phyloP scores from a whole-genome alignment of 2,329 filamentous ascomycete genomes.

The Setomelanomma holmii region DNA sequence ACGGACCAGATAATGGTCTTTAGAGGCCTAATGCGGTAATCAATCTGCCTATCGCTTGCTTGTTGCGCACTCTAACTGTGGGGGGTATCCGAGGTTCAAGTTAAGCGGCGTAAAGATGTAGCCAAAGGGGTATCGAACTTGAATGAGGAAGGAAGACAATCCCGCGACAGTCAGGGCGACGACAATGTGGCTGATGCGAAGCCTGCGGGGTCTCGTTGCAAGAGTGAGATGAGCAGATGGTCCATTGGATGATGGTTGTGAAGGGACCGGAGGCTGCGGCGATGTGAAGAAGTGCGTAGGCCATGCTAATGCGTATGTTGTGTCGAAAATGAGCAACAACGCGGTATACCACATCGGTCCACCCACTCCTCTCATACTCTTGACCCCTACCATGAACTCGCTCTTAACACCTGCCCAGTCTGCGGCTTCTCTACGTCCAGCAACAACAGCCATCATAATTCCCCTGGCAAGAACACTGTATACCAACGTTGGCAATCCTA shows the following conservation, averaged over 20 bases:
- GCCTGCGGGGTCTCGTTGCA: neutral
- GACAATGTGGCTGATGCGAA: slow-evolving; percentile 1
- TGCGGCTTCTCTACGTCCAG: neutral
- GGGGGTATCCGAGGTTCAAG: slow-evolving; percentile 18
- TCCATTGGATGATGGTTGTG: neutral
- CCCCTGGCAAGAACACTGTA: slow-evolving; percentile 12
- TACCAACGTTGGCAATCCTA: slow-evolving; percentile 23
- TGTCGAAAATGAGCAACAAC: slow-evolving; percentile 24
- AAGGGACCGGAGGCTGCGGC: neutral
- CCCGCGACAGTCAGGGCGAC: neutral
- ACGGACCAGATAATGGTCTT: too few relatives aligned
- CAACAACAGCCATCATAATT: slow-evolving; percentile 5
- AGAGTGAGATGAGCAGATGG: neutral
- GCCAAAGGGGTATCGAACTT: slow-evolving; percentile 15
- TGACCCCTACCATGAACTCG: slow-evolving; percentile 5
- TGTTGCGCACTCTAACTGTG: too few relatives aligned
- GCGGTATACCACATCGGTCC: slow-evolving; percentile 30
- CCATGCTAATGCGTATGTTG: slow-evolving; percentile 4
- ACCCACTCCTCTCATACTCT: slow-evolving; percentile 14
- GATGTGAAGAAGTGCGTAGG: slow-evolving; percentile 1
- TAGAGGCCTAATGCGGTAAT: too few relatives aligned
- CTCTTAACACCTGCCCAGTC: neutral
- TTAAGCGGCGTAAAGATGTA: slow-evolving; percentile 9
- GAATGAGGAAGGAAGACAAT: slow-evolving; percentile 13
- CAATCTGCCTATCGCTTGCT: too few relatives aligned